Percentiles rank a stretch among this genome's conserved stretches.
These are phyloP conservation scores for Amauroascus niger DNA, from an alignment of 2,329 filamentous ascomycete species.

Conservation along the genomic window DNA sequence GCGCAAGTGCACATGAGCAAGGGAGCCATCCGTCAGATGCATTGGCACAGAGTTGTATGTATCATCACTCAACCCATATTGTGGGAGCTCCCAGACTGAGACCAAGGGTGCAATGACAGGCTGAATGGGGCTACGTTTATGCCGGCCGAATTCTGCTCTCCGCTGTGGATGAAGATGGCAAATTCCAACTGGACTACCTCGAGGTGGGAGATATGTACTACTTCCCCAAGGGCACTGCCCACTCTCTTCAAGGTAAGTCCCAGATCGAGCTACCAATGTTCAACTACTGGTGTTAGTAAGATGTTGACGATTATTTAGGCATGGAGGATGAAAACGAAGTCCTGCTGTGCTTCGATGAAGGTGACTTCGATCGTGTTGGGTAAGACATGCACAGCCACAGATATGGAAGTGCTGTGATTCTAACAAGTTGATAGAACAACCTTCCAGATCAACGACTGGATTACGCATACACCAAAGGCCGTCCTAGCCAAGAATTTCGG, in stretches of 20 bases:
- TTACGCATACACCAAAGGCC: conserved; percentile 53
- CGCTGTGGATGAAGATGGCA: conserved; percentile 53
- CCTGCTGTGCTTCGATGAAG: conserved; percentile 56
- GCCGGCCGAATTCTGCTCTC: conserved; percentile 49
- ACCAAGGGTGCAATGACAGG: conserved; percentile 31
- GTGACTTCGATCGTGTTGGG: conserved; percentile 55
- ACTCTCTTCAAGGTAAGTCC: conserved; percentile 47
- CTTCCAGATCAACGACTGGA: conserved; percentile 63
- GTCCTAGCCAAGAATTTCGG: conserved; percentile 62
- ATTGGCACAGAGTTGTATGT: conserved; percentile 58
- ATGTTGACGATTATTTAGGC: conserved; percentile 26
- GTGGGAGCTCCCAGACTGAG: conserved; percentile 2
- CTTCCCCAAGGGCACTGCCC: conserved; percentile 56
- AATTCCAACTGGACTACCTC: conserved; percentile 47
- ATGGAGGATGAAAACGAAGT: conserved; percentile 59
- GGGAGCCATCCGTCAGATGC: conserved; percentile 55
- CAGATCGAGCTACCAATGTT: not conserved
- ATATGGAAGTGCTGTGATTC: not conserved
- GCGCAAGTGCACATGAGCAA: conserved; percentile 60
- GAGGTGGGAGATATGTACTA: conserved; percentile 59
- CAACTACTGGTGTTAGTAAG: not conserved
- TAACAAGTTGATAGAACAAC: conserved; percentile 44
- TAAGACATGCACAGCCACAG: conserved; percentile 23
- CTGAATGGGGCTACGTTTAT: conserved; percentile 59
- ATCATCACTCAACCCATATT: not conserved